These are phyloP conservation scores for Pythium insidiosum DNA, from an alignment of 352 stramenopile species.

Conservation along the genomic window DNA sequence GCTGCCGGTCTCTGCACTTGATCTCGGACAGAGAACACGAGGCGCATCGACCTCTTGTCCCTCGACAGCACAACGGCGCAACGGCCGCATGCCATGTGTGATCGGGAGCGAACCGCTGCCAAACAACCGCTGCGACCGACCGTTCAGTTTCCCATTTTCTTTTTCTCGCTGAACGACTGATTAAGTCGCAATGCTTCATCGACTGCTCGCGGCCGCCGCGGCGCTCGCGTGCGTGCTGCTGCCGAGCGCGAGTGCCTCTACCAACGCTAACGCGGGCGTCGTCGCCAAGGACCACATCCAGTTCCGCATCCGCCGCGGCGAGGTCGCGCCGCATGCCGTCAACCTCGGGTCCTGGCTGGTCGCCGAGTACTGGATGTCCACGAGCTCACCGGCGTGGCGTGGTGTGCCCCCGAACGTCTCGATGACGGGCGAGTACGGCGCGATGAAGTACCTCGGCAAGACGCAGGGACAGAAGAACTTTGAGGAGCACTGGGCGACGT, in stretches of 20 bases:
- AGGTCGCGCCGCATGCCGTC: conserved; percentile 39
- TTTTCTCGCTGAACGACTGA: too few relatives aligned
- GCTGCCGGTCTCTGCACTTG: too few relatives aligned
- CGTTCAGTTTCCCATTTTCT: too few relatives aligned
- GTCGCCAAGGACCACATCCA: conserved; percentile 12
- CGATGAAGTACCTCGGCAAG: conserved; percentile 36
- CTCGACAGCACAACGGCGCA: too few relatives aligned
- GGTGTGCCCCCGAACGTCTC: conserved; percentile 41
- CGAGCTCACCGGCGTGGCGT: conserved; percentile 71
- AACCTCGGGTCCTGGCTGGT: conserved; percentile 85
- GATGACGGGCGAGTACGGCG: conserved; percentile 31
- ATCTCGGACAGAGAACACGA: too few relatives aligned
- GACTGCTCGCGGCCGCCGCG: conserved; percentile 1
- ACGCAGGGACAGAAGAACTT: conserved; percentile 37
- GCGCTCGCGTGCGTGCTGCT: conserved; percentile 4
- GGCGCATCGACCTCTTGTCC: too few relatives aligned
- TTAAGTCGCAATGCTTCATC: too few relatives aligned
- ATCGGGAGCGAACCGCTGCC: too few relatives aligned
- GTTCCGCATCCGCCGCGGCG: conserved; percentile 22
- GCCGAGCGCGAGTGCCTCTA: too few relatives aligned
- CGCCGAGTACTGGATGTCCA: conserved; percentile 75
- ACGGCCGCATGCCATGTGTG: too few relatives aligned
- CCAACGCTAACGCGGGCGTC: too few relatives aligned
- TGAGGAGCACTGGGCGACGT: conserved; percentile 41
- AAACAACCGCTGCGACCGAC: too few relatives aligned